Conservation (phyloP, 257 asterid species). For the Salvia rosmarinus region DNA sequence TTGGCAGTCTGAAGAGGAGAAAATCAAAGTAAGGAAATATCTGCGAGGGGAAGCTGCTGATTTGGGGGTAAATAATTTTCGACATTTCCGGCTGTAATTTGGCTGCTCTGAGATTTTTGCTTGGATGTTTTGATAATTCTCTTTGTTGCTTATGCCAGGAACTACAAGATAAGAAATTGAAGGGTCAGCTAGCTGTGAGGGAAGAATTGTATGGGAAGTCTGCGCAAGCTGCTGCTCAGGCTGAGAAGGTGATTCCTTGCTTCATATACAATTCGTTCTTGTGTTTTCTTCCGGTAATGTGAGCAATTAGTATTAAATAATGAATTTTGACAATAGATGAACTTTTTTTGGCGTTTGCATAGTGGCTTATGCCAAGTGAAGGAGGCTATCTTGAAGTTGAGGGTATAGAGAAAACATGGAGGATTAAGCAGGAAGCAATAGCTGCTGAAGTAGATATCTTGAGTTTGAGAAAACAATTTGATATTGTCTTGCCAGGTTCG, state of each 20-base stretch:
- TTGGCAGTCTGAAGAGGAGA: conserved; percentile 68
- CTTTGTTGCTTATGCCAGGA: conserved; percentile 39
- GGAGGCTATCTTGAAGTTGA: conserved; percentile 80
- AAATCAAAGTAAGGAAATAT: conserved; percentile 59
- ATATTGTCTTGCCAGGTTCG: conserved; percentile 92
- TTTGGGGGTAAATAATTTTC: conserved; percentile 53
- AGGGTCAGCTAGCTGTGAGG: conserved; percentile 79
- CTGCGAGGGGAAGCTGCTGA: conserved; percentile 78
- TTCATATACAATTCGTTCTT: conserved; percentile 10
- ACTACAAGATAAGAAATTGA: conserved; percentile 77
- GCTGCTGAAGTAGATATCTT: conserved; percentile 72
- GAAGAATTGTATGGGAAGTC: conserved; percentile 75
- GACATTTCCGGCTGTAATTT: background rate
- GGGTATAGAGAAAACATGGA: conserved; percentile 91
- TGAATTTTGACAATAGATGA: conserved; percentile 14
- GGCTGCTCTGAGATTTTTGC: background rate
- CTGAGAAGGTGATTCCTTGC: conserved; percentile 70
- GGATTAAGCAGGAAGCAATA: conserved; percentile 76
- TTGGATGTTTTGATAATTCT: conserved; percentile 24
- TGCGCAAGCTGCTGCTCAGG: conserved; percentile 81
- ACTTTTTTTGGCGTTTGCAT: conserved; percentile 29
- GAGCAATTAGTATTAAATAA: background rate
- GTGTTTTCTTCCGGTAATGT: background rate
- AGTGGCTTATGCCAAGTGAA: conserved; percentile 94
- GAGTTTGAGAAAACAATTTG: conserved; percentile 78